Conservation (phyloP, 2,329 filamentous ascomycete genomes). For the Teratosphaeriaceae sp. region DNA sequence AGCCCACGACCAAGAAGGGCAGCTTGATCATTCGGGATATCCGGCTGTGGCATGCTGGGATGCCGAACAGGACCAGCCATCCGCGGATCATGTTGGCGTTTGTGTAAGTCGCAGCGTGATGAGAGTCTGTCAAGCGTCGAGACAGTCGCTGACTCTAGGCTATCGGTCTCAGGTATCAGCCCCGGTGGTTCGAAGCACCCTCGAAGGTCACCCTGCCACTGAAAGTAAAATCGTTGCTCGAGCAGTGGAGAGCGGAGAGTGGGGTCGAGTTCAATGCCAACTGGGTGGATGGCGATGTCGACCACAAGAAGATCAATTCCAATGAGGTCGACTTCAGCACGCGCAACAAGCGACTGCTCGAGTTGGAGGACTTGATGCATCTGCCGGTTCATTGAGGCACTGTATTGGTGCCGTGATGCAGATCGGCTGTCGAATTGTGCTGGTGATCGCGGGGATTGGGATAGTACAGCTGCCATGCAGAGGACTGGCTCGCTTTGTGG, state of each 20-base stretch:
- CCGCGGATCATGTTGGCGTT: slow-evolving; percentile 26
- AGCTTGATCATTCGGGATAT: slow-evolving; percentile 54
- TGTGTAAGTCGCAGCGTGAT: no score
- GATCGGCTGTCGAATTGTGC: no score
- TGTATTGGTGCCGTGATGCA: no score
- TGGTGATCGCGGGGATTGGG: background rate
- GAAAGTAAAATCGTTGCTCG: slow-evolving; percentile 10
- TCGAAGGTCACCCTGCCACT: slow-evolving; percentile 15
- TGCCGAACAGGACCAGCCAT: slow-evolving; percentile 48
- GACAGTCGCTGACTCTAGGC: no score
- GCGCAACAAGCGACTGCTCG: slow-evolving; percentile 11
- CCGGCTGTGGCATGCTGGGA: slow-evolving; percentile 57
- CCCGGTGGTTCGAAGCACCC: slow-evolving; percentile 32
- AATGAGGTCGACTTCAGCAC: slow-evolving; percentile 17
- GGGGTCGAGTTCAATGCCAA: slow-evolving; percentile 12
- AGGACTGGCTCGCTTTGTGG: no score
- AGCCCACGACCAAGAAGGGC: slow-evolving; percentile 49
- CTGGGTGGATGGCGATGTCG: slow-evolving; percentile 17
- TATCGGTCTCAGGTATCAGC: no score
- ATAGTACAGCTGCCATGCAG: background rate
- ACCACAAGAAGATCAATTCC: slow-evolving; percentile 16
- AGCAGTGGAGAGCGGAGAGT: slow-evolving; percentile 14
- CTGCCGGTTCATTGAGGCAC: slow-evolving; percentile 3
- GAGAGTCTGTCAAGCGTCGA: no score
- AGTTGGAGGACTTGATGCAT: slow-evolving; percentile 14